Conservation (phyloP, 805 yeast genomes). For the Tetrapisispora phaffii region DNA sequence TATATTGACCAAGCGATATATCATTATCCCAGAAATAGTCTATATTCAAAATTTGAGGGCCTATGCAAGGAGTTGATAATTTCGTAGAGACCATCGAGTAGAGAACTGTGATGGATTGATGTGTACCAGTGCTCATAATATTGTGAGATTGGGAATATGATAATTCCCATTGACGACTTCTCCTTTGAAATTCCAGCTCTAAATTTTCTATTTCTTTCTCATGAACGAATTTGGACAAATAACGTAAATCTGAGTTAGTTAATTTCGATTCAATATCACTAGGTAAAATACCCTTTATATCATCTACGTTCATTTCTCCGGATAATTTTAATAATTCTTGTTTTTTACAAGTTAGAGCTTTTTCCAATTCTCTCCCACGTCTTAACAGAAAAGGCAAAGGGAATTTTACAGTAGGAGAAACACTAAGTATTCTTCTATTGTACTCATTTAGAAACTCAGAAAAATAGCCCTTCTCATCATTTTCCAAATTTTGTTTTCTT, state of each 20-base stretch:
- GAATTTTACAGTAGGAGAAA: slow-evolving; percentile 77
- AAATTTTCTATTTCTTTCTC: slow-evolving; percentile 26
- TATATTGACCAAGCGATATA: slow-evolving; percentile 77
- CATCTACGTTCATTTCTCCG: slow-evolving; percentile 19
- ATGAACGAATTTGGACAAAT: slow-evolving; percentile 27
- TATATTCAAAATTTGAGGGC: slow-evolving; percentile 75
- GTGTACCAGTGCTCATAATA: slow-evolving; percentile 58
- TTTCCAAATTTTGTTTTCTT: slow-evolving; percentile 11
- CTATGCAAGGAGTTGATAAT: slow-evolving; percentile 84
- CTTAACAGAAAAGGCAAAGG: slow-evolving; percentile 55
- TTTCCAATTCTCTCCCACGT: slow-evolving; percentile 46
- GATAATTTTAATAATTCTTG: slow-evolving; percentile 9
- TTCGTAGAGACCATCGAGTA: slow-evolving; percentile 76
- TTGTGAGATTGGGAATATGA: slow-evolving; percentile 42
- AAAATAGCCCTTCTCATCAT: slow-evolving; percentile 26
- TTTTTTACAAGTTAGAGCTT: slow-evolving; percentile 23
- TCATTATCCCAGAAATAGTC: slow-evolving; percentile 90
- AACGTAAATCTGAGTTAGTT: slow-evolving; percentile 26
- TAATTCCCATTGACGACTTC: slow-evolving; percentile 59
- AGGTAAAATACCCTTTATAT: slow-evolving; percentile 6
- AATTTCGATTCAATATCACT: slow-evolving; percentile 21
- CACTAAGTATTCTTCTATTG: slow-evolving; percentile 50
- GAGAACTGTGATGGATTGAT: slow-evolving; percentile 68
- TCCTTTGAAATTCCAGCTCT: slow-evolving; percentile 25
- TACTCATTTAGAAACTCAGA: slow-evolving; percentile 33